These are phyloP conservation scores for Beauveria pseudobassiana DNA, from an alignment of 2,329 filamentous ascomycete genomes.

Conservation along the genomic window DNA sequence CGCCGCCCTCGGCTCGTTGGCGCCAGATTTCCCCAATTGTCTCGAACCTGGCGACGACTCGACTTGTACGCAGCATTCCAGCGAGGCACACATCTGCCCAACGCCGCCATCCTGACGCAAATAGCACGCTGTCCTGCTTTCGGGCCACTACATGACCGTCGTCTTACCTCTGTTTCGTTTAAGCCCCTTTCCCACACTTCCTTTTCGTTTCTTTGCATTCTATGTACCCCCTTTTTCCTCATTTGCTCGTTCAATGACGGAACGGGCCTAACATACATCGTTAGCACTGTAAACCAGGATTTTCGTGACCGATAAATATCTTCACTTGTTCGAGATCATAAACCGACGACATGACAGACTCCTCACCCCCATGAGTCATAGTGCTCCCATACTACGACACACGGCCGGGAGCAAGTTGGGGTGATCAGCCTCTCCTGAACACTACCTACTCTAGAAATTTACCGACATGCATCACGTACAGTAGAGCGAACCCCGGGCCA, in stretches of 20 bases:
- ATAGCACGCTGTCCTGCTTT: neutral
- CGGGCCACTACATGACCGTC: neutral
- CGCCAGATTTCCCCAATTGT: neutral
- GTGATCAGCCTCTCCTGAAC: neutral
- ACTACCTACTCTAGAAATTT: neutral
- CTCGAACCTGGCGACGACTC: slow-evolving; percentile 1
- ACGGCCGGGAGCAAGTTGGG: neutral
- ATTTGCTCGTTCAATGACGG: neutral
- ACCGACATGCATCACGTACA: neutral
- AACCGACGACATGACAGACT: neutral
- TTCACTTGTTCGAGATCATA: neutral
- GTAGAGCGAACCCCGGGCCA: no score
- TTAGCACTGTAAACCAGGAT: neutral
- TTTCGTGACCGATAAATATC: neutral
- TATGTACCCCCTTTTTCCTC: neutral
- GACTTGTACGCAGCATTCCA: slow-evolving; percentile 1
- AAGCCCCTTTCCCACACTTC: neutral
- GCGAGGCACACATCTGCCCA: neutral
- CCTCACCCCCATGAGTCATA: neutral
- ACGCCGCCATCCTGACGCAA: neutral
- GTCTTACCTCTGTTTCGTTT: neutral
- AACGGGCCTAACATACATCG: neutral
- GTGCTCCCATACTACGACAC: neutral
- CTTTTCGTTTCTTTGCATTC: neutral
- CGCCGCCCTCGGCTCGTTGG: neutral